A percentile compares a stretch with the other conserved stretches of the same genome.
These are phyloP conservation scores for Cucumis sativus DNA, from an alignment of 306 rosid species.

Conservation along the genomic window DNA sequence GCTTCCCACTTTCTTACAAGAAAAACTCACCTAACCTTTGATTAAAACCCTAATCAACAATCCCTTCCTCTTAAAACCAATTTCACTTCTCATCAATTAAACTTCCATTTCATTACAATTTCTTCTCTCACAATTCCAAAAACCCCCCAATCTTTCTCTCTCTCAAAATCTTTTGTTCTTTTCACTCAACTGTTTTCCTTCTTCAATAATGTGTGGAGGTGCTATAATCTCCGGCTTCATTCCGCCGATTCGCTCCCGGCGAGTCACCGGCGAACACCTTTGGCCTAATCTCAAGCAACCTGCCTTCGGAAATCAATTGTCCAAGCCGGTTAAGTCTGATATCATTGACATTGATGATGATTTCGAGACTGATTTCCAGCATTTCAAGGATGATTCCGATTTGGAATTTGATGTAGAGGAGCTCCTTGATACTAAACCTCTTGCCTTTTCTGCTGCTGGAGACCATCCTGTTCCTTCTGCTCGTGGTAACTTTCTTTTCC, in stretches of 20 bases:
- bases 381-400: constrained; percentile 81
- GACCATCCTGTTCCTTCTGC: constrained; percentile 12
- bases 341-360: constrained; percentile 40
- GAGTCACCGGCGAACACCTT: constrained; percentile 44
- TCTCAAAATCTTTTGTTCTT: neutral
- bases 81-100: neutral
- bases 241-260: constrained; percentile 31
- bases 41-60: neutral
- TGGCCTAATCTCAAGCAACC: constrained; percentile 57
- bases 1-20: neutral
- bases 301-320: constrained; percentile 16
- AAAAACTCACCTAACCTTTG: neutral
- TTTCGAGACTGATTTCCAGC: constrained; percentile 76
- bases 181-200: neutral
- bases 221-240: constrained; percentile 91
- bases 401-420: constrained; percentile 48
- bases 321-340: constrained; percentile 22
- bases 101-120: neutral
- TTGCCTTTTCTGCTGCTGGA: constrained; percentile 22
- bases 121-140: neutral
- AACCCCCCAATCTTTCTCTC: neutral
- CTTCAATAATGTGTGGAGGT: constrained; percentile 75
- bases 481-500: constrained; percentile 38
- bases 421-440: constrained; percentile 33
- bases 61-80: neutral